Evolutionary conservation across 129 eudicot genomes (phyloP).

Genomic region (Kitagawia praeruptora): DNA sequence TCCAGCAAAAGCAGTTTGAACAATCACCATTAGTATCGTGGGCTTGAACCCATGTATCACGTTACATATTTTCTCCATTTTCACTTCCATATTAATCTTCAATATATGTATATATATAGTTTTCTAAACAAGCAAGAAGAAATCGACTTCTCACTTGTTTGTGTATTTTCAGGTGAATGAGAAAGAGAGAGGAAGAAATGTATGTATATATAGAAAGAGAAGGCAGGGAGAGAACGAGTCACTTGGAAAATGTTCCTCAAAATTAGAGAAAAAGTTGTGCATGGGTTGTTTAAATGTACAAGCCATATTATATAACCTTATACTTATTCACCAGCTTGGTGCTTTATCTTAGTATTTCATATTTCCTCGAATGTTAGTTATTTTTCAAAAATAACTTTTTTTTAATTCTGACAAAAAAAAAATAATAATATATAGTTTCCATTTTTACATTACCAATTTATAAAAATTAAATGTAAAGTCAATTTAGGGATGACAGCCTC

Average conservation of each 20-base stretch:
- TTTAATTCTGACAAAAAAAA: too few relatives aligned
- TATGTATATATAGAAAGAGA: not conserved
- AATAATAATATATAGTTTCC: too few relatives aligned
- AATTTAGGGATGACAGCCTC: too few relatives aligned
- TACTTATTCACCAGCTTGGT: not conserved
- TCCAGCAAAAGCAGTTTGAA: conserved; percentile 3
- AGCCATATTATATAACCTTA: not conserved
- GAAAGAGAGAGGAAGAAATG: not conserved
- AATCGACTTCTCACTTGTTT: not conserved
- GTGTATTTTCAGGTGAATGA: not conserved
- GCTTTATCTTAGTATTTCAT: too few relatives aligned
- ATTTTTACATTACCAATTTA: too few relatives aligned
- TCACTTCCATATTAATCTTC: not conserved
- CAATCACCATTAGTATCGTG: not conserved
- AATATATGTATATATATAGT: too few relatives aligned
- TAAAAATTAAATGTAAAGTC: too few relatives aligned
- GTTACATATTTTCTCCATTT: not conserved
- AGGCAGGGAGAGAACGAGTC: not conserved
- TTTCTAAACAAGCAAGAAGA: conserved; percentile 1
- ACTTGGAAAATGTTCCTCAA: conserved; percentile 1
- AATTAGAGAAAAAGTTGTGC: not conserved
- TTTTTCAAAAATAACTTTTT: too few relatives aligned
- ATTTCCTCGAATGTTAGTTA: too few relatives aligned
- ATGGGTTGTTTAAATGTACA: not conserved
- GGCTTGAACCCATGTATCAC: not conserved